Evolutionary conservation across 805 yeast genomes (phyloP), one percentile per base, ranked within the genome.

Genomic region (Scheffersomyces spartinae): DNA sequence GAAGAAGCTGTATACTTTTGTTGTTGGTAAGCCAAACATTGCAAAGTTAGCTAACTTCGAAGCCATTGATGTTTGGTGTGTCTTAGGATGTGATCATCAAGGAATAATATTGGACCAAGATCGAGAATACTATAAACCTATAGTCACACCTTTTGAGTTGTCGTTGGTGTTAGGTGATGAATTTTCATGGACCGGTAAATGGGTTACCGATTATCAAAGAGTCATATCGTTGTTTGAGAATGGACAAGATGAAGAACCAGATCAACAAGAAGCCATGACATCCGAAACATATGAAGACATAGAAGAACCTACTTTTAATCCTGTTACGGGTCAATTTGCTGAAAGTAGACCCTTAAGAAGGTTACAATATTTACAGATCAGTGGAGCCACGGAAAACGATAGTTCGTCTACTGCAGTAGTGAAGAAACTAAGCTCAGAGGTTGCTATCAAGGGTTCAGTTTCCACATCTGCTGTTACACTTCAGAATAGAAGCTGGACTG

Each of bases 1-100:
- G 2, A 91, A 91, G 52, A 91, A 91, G 44, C 88, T 82, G 37
- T 91, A 91, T 45, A 68, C 84, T 45, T 85, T 91, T 55, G 97
- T 86, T 3, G 97, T 91, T 4, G 98, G 98, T 7, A 91, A 91
- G 49, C 97, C 97, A 7, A 91, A 91, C 43, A 96, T 91, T 11
- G 95, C 98, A 14, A 91, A 91, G 43, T 60, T 91, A 26, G 98
- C 97, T 7, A 91, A 91, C 48, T 91, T 91, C 46, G 98, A 88
- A 34, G 75, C 73, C n/a, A 70, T 91, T 9, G 97, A 91, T 39
- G 67, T 82, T 13, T 91, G 98, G 97, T 86, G 94, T 43, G 70
- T 91, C 8, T 52, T 91, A 9, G 98, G 98, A 0, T 91, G 98
- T 48, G 85, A 93, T 7, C 84, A 85, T 39, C 86, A 93, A 27